Percentiles rank a stretch among this genome's conserved stretches.
Conservation (phyloP, 305 asterid genomes). For the Plantago coronopus region DNA sequence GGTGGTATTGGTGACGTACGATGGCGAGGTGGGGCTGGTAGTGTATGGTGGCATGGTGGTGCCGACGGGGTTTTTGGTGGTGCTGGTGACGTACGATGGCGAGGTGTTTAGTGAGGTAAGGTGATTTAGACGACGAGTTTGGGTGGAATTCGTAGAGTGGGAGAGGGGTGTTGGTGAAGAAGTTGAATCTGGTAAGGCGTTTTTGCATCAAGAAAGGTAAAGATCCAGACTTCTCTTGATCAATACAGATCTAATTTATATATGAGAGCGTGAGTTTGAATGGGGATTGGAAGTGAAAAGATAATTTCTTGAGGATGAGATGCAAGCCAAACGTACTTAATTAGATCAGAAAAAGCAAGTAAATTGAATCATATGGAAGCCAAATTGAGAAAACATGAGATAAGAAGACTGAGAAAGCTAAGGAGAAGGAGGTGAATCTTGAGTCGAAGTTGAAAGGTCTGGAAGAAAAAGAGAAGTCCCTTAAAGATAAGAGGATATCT, state of each 20-base stretch:
- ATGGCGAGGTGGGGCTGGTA: too few species aligned
- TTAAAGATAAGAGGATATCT: conserved; percentile 50
- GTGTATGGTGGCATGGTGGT: too few species aligned
- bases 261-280: conserved; percentile 50
- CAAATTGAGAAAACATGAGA: conserved; percentile 63
- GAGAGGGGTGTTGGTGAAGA: too few species aligned
- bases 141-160: too few species aligned
- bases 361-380: conserved; percentile 65
- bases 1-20: too few species aligned
- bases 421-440: conserved; percentile 68
- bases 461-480: conserved; percentile 65
- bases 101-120: too few species aligned
- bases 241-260: conserved; percentile 50
- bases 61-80: too few species aligned
- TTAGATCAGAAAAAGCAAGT: conserved; percentile 50
- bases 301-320: conserved; percentile 51
- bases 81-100: too few species aligned
- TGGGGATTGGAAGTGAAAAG: conserved; percentile 53
- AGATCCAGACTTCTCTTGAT: conserved; percentile 70
- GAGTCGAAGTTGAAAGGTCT: conserved; percentile 52
- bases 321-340: conserved; percentile 39
- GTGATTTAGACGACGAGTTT: too few species aligned
- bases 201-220: too few species aligned
- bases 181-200: too few species aligned
- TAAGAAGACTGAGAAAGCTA: conserved; percentile 54